Evolutionary conservation across 225 moss, liverwort and hornwort species (phyloP).

Genomic region (Pseudisothecium myosuroides): DNA sequence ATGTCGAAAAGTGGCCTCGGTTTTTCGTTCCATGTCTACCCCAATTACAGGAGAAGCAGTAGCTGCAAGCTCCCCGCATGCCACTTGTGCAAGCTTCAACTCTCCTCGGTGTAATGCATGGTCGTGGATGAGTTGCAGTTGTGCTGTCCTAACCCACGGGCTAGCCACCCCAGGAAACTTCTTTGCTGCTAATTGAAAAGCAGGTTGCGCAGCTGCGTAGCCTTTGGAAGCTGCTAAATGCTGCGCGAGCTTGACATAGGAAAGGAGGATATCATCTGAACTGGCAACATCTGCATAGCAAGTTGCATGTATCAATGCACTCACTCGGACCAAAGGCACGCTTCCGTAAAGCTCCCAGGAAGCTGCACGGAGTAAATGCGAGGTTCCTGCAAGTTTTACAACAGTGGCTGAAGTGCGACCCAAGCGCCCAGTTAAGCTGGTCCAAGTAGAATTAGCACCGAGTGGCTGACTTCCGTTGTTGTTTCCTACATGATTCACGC

Average conservation of each 20-base stretch:
- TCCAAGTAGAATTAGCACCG: slow-evolving; percentile 44
- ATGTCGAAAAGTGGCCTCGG: slow-evolving; percentile 42
- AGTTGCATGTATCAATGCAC: slow-evolving; percentile 58
- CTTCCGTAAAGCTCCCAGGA: slow-evolving; percentile 94
- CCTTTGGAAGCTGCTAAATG: slow-evolving; percentile 62
- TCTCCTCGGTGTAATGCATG: slow-evolving; percentile 61
- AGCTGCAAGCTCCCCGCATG: slow-evolving; percentile 66
- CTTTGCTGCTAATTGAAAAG: slow-evolving; percentile 42
- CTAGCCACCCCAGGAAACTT: slow-evolving; percentile 49
- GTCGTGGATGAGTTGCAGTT: slow-evolving; percentile 57
- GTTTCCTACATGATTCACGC: slow-evolving; percentile 31
- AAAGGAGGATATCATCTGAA: slow-evolving; percentile 65
- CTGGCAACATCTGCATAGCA: slow-evolving; percentile 81
- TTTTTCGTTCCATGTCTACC: slow-evolving; percentile 78
- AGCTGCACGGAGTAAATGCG: slow-evolving; percentile 71
- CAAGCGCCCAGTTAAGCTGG: slow-evolving; percentile 45
- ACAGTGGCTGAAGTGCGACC: slow-evolving; percentile 55
- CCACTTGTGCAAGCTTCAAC: slow-evolving; percentile 52
- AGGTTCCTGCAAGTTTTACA: slow-evolving; percentile 72
- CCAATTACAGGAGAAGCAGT: slow-evolving; percentile 62
- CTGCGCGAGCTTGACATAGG: slow-evolving; percentile 81
- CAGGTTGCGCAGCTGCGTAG: slow-evolving; percentile 40
- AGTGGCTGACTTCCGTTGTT: slow-evolving; percentile 27
- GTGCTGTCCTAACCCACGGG: slow-evolving; percentile 57
- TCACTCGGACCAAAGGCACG: slow-evolving; percentile 56